Evolutionary conservation across 352 stramenopile species (phyloP).

Genomic region (Pythium utonaiense): DNA sequence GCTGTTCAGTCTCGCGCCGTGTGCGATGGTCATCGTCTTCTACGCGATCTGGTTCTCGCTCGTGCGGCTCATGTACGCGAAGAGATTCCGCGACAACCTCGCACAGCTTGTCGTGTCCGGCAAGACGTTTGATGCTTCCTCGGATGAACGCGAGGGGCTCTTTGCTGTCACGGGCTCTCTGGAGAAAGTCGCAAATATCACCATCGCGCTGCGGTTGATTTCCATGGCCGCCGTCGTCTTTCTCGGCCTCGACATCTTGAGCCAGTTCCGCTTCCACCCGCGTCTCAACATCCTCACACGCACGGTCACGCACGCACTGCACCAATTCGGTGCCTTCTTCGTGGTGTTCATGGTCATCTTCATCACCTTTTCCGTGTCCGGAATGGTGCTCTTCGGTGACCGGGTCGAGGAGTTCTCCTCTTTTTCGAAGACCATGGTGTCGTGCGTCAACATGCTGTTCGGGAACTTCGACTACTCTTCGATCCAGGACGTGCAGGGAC

Average conservation of each 20-base stretch:
- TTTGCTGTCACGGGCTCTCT: constrained; percentile 25
- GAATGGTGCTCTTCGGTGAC: constrained; percentile 53
- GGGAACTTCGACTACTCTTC: constrained; percentile 54
- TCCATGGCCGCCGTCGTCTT: constrained; percentile 32
- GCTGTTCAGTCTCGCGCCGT: constrained; percentile 3
- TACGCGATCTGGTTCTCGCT: constrained; percentile 36
- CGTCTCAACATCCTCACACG: constrained; percentile 51
- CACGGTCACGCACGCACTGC: constrained; percentile 45
- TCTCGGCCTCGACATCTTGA: constrained; percentile 38
- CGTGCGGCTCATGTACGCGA: constrained; percentile 34
- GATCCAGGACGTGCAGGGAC: constrained; percentile 40
- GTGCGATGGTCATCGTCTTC: constrained; percentile 17
- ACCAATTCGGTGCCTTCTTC: constrained; percentile 52
- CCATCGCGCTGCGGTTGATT: constrained; percentile 30
- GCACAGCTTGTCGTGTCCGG: constrained; percentile 31
- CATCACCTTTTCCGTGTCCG: constrained; percentile 45
- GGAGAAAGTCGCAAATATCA: constrained; percentile 25
- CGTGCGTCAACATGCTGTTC: constrained; percentile 68
- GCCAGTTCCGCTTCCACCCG: constrained; percentile 52
- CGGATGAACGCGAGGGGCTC: constrained; percentile 27
- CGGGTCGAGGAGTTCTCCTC: constrained; percentile 46
- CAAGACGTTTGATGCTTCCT: constrained; percentile 32
- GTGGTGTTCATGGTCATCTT: constrained; percentile 58
- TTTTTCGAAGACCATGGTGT: constrained; percentile 36
- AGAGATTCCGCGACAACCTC: constrained; percentile 42